Conservation (phyloP, 495 filamentous ascomycete genomes). For the Cairneyella variabilis region DNA sequence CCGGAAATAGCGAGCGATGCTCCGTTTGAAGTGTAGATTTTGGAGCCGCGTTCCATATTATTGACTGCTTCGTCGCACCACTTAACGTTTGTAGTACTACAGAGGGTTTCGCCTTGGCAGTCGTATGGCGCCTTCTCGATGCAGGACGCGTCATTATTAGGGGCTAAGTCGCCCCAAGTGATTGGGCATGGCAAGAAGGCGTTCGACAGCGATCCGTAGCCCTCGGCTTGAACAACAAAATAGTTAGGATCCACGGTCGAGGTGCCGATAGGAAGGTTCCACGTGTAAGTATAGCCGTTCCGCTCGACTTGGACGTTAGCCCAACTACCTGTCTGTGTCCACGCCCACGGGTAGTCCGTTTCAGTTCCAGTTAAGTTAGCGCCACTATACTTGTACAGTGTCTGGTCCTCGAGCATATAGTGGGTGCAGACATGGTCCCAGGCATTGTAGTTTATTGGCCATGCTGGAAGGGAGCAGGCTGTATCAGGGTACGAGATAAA, state of each 20-base stretch:
- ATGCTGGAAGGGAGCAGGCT: not conserved
- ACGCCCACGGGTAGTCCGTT: not conserved
- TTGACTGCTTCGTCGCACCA: not conserved
- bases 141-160: too few species aligned
- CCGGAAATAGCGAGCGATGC: not conserved
- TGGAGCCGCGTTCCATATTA: not conserved
- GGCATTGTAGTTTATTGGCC: not conserved
- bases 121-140: too few species aligned
- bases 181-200: not conserved
- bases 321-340: not conserved
- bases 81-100: not conserved
- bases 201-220: not conserved
- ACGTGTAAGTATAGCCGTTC: slow-evolving; percentile 1
- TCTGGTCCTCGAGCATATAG: not conserved
- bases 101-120: not conserved
- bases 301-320: not conserved
- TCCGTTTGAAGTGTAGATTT: not conserved
- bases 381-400: not conserved
- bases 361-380: not conserved
- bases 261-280: not conserved
- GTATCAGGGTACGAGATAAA: not conserved
- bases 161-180: too few species aligned
- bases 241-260: not conserved
- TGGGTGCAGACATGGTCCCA: not conserved
- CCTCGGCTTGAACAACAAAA: not conserved